Base-by-base conservation (phyloP, 2,329 filamentous ascomycete species). In the Tolypocladium tundrense region DNA sequence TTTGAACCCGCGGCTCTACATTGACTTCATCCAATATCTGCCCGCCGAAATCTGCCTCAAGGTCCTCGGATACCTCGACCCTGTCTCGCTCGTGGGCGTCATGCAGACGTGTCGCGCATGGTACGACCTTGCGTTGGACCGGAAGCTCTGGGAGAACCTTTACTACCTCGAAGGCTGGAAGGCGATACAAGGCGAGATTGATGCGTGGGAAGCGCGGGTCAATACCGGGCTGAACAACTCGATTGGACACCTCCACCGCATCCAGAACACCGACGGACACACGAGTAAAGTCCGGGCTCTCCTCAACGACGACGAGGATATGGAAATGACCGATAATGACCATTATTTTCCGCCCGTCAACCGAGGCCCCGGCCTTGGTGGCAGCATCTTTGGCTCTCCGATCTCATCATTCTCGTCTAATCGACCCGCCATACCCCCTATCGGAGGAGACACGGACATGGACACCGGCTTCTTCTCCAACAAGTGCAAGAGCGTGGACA, bases 31-130 rank as follows among this genome's bases (percentile, higher is more conserved):
- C 48, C 78, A 84, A 62, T 86, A 90, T 66, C 83, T 99, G 0
- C 94, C 94, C 0, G 85, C 90, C 33, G 94, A 99, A 71, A 88
- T 99, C 66, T 95, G 91, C 60, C 86, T 94, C 51, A 88, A 95
- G 67, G 88, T 97, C 51, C 86, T 99, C 50, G 87, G 88, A 19
- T 94, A 91, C 68, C 85, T 99, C 54, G 88, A 92, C 57, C 88
- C 91, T 1, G 71, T 85, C 35, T 94, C 91, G 0, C 79, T 99
- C 43, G 79, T 97, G 58, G 85, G 83, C 54, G 89, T 92, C 2
- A 90, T 91, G 1, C 82, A 84, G 51, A 85, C 91, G 19, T 97
- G 91, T 41, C 85, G 86, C 53, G 79, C 85, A 62, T 99, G 94
- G 93, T 87, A 92, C 61, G 80, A 83, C 21, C 79, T 94, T 21